Evolutionary conservation across 371 early-diverging fungal genomes (phyloP).

Genomic region (Apophysomyces elegans): DNA sequence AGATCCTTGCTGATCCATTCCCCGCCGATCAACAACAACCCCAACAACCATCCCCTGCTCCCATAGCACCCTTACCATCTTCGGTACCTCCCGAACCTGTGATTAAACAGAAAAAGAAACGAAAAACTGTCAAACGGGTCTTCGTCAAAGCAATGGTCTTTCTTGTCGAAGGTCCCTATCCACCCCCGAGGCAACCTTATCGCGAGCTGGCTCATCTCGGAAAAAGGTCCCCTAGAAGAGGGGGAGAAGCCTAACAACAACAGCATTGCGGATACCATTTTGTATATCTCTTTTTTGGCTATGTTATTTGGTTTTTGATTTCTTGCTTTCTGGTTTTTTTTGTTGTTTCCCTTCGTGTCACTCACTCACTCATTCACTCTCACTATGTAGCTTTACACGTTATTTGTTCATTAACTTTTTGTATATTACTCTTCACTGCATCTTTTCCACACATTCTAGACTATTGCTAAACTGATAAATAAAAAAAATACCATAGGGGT

Average conservation of each 20-base stretch:
- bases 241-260: not conserved
- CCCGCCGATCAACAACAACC: not conserved
- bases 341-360: too few relatives aligned
- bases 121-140: constrained; percentile 12
- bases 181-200: constrained; percentile 37
- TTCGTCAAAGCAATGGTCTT: constrained; percentile 22
- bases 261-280: not conserved
- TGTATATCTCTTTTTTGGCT: not conserved
- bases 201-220: constrained; percentile 30
- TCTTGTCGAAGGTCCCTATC: constrained; percentile 41
- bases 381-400: not conserved
- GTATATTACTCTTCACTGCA: constrained; percentile 5
- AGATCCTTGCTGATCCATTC: not conserved
- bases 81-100: constrained; percentile 10
- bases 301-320: not conserved
- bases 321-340: too few relatives aligned
- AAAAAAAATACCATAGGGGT: not conserved
- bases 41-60: not conserved
- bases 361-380: too few relatives aligned
- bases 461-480: not conserved
- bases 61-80: not conserved
- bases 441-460: constrained; percentile 5
- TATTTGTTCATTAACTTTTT: constrained; percentile 8
- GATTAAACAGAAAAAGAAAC: constrained; percentile 9
- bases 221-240: not conserved